Conservation (phyloP, 2,329 filamentous ascomycete species). For the Hymenotorrendiella dingleyae region DNA sequence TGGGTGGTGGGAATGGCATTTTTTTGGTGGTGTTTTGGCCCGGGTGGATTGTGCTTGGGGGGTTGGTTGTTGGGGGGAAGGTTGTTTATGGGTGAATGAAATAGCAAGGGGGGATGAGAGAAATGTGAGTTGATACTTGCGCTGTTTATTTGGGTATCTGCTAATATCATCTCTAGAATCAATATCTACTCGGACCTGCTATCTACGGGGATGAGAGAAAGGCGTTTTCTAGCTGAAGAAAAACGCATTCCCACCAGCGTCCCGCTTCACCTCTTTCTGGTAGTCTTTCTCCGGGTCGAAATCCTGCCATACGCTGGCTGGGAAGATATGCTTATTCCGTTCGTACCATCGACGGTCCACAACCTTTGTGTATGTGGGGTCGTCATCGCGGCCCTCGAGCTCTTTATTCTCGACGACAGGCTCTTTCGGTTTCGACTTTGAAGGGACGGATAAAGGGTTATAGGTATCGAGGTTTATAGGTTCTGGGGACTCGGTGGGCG, state of each 20-base stretch:
- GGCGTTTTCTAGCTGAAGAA: slow-evolving; percentile 59
- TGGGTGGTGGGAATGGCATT: slow-evolving; percentile 25
- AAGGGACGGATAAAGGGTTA: slow-evolving; percentile 35
- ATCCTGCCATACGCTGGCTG: slow-evolving; percentile 90
- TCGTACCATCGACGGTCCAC: slow-evolving; percentile 97
- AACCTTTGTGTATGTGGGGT: slow-evolving; percentile 81
- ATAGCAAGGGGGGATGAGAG: not conserved
- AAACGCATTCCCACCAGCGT: slow-evolving; percentile 85
- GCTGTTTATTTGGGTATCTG: slow-evolving; percentile 4
- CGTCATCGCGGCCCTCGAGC: slow-evolving; percentile 71
- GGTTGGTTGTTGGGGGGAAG: slow-evolving; percentile 10
- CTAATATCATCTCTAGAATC: not conserved
- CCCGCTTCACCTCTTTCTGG: slow-evolving; percentile 68
- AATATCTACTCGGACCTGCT: not conserved
- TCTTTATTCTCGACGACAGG: slow-evolving; percentile 32
- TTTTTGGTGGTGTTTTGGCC: slow-evolving; percentile 29
- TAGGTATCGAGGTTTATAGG: slow-evolving; percentile 24
- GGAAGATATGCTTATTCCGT: slow-evolving; percentile 96
- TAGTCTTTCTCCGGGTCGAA: slow-evolving; percentile 91
- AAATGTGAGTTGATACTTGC: not conserved
- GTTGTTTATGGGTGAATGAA: slow-evolving; percentile 14
- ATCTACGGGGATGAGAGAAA: not conserved
- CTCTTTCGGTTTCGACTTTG: slow-evolving; percentile 33
- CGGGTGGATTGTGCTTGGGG: slow-evolving; percentile 27
- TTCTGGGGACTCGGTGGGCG: slow-evolving; percentile 7